Conservation (phyloP, 192 early-diverging fungal genomes). For the Powellomyces hirtus region DNA sequence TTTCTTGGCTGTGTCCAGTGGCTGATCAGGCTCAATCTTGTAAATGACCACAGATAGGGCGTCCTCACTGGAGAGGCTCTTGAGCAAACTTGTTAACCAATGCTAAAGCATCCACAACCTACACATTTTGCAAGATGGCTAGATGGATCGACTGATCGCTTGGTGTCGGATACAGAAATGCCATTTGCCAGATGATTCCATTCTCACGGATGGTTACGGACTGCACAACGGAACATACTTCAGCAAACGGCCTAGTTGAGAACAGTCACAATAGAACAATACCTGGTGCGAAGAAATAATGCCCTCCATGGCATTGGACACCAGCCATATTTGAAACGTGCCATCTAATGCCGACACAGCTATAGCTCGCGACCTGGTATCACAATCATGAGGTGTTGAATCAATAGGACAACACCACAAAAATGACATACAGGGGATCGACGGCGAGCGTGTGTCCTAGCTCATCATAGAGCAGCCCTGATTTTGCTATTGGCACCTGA, state of each 20-base stretch:
- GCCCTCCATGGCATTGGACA: background rate
- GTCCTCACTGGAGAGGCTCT: background rate
- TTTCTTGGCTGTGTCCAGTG: background rate
- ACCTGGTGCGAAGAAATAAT: background rate
- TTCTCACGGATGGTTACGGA: constrained; percentile 10
- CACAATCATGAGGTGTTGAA: background rate
- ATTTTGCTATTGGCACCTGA: constrained; percentile 26
- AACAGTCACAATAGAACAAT: too few relatives aligned
- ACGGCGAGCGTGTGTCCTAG: constrained; percentile 33
- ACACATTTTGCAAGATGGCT: constrained; percentile 13
- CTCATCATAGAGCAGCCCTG: constrained; percentile 26
- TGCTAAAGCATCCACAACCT: background rate
- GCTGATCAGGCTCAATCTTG: background rate
- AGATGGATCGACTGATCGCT: background rate
- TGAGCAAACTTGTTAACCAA: background rate
- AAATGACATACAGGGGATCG: constrained; percentile 29
- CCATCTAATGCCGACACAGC: constrained; percentile 16
- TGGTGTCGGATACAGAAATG: constrained; percentile 7
- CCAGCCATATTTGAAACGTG: background rate
- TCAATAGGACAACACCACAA: background rate
- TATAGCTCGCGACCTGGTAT: constrained; percentile 32
- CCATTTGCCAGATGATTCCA: constrained; percentile 19
- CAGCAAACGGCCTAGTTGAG: too few relatives aligned
- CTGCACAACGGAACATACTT: too few relatives aligned
- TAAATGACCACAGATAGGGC: constrained; percentile 13